These are phyloP conservation scores for Neurospora sp. DNA, from an alignment of 495 filamentous ascomycete species.

Conservation along the genomic window DNA sequence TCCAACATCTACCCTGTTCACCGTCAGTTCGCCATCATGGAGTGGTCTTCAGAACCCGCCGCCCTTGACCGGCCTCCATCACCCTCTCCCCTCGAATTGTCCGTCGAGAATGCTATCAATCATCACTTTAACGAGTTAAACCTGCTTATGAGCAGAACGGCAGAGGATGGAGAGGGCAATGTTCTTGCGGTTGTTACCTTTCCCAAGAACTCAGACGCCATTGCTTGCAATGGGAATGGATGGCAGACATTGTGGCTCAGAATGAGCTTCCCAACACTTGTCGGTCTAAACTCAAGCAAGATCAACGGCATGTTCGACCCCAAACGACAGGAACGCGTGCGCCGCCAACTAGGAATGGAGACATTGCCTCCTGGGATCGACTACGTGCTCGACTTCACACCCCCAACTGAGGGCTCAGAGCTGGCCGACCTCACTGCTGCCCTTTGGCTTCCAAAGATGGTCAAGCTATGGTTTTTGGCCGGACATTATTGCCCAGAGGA, in stretches of 20 bases:
- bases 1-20: background rate
- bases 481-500: slow-evolving; percentile 27
- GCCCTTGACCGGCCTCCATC: background rate
- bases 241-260: slow-evolving; percentile 26
- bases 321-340: slow-evolving; percentile 23
- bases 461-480: slow-evolving; percentile 40
- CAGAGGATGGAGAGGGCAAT: slow-evolving; percentile 31
- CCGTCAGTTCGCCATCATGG: background rate
- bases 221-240: slow-evolving; percentile 8
- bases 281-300: slow-evolving; percentile 37
- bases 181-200: slow-evolving; percentile 48
- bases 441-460: slow-evolving; percentile 45
- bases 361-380: slow-evolving; percentile 35
- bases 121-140: background rate
- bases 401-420: slow-evolving; percentile 48
- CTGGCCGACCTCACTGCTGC: slow-evolving; percentile 46
- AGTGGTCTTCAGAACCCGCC: background rate
- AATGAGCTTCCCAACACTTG: slow-evolving; percentile 38
- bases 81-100: background rate
- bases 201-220: slow-evolving; percentile 19
- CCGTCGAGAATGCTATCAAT: background rate
- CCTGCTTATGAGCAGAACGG: background rate
- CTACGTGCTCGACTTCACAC: slow-evolving; percentile 54
- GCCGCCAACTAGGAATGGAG: slow-evolving; percentile 18
- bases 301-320: slow-evolving; percentile 40